Evolutionary conservation across 345 rosid species (phyloP), one percentile per base, ranked within the genome.

Genomic region (Adansonia digitata): DNA sequence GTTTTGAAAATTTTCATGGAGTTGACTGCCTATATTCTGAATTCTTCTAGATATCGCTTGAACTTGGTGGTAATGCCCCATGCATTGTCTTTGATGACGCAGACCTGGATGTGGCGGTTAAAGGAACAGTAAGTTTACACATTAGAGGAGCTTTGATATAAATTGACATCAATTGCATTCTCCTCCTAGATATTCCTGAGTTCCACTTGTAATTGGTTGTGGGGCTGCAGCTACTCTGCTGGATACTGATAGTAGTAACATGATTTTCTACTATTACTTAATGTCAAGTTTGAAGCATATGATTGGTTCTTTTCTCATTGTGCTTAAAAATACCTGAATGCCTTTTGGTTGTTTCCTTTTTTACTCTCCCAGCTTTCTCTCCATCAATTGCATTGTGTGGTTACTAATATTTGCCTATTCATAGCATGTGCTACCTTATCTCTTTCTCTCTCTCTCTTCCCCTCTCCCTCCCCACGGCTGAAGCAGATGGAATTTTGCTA

Each of bases 51-150:
- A 71, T 93, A 61, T 93, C 99, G 79, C 83, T 95, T 78, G 99
- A 95, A 84, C 98, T 95, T 62, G 99, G 97, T 18, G 99, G 99
- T 69, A 93, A 93, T 80, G 99, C 99, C 72, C 99, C 97, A 62
- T 95, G 97, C 86, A 95, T 95, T 76, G 83, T 95, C 75, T 95
- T 95, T 86, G 93, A 95, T 81, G 97, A 91, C 77, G 99, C 99
- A 24, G 91, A 93, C 84, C 63, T 93, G 79, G 94, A 91, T 53
- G 98, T 91, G 63, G 98, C 98, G 61, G 92, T 95, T 42, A 95
- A 91, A 83, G 99, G 98, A 88, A 48, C 91, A n/a, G 99, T 95
- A 85, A 84, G 98, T 88, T 74, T 45, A 24, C 53, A 24, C 52
- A 22, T 17, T 29, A 37, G 42, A 69, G 40, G n/a, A 49, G 26